Evolutionary conservation across 805 yeast genomes (phyloP).

Genomic region (Candida methanosorbosa): DNA sequence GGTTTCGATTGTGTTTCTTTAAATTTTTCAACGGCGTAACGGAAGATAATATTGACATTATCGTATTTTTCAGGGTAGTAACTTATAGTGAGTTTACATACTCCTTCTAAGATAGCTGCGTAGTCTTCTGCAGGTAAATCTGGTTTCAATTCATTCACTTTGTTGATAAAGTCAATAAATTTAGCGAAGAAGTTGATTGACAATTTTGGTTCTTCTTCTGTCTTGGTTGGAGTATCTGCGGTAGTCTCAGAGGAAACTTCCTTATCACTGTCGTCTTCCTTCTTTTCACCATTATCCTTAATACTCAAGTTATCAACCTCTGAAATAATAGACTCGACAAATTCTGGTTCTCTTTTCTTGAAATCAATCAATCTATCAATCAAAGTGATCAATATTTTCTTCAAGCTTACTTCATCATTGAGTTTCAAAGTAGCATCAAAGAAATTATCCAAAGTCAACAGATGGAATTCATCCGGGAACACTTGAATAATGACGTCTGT

Average conservation of each 20-base stretch:
- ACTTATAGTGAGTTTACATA: slow-evolving; percentile 52
- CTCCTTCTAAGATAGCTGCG: slow-evolving; percentile 54
- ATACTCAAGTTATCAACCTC: slow-evolving; percentile 1
- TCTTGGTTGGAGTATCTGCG: slow-evolving; percentile 8
- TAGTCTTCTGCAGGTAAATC: slow-evolving; percentile 62
- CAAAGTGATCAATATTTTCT: slow-evolving; percentile 58
- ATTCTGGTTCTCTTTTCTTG: slow-evolving; percentile 30
- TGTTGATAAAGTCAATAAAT: slow-evolving; percentile 58
- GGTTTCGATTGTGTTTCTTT: slow-evolving; percentile 23
- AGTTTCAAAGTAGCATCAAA: slow-evolving; percentile 58
- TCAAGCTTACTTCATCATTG: slow-evolving; percentile 61
- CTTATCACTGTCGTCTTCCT: slow-evolving; percentile 1
- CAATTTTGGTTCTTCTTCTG: slow-evolving; percentile 6
- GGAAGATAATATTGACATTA: slow-evolving; percentile 54
- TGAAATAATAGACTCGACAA: slow-evolving; percentile 4
- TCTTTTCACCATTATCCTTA: slow-evolving; percentile 4
- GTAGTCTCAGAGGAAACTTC: neutral
- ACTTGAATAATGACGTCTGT: slow-evolving; percentile 89
- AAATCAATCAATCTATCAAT: slow-evolving; percentile 62
- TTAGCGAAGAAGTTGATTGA: slow-evolving; percentile 40
- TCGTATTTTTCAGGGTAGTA: slow-evolving; percentile 57
- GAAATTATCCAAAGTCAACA: slow-evolving; percentile 59
- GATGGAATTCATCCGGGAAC: slow-evolving; percentile 88
- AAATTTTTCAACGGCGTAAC: slow-evolving; percentile 38
- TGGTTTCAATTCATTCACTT: slow-evolving; percentile 48